Base-by-base conservation (phyloP, 352 stramenopile genomes). In the Achlya hypogyna region DNA sequence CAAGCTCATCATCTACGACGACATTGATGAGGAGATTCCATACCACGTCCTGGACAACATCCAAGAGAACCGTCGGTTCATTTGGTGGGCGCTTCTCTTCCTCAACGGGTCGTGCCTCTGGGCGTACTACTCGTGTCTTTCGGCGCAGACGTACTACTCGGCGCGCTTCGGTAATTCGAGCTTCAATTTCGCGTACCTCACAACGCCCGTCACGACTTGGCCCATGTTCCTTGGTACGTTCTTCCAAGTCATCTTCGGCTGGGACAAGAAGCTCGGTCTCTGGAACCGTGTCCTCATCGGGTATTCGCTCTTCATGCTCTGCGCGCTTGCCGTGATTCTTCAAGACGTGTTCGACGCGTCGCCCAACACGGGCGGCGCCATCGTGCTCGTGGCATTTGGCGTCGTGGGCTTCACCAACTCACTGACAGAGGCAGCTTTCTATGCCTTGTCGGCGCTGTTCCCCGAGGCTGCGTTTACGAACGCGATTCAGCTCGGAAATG, bases 81-180 rank as follows among this genome's bases (percentile, higher is more conserved):
- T 91, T 43, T 88, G 83, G 73, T 85, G 74, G 63, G 74, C 72
- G 67, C 71, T 89, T 69, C 77, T 86, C 69, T 90, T 88, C 70
- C 70, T 91, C 8, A 91, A 87, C 58, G 78, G 72, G 14, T 85
- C 82, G 2, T 78, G 86, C 22, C 68, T 91, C n/a, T 91, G 82
- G 80, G 77, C 78, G 18, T 89, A 86, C 73, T 87, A 88, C 70
- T 88, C 78, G 71, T 91, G 80, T 51, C 71, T 91, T 45, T 87
- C 78, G 51, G 78, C 77, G 0, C 78, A 88, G 25, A 75, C 82
- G 47, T 90, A 86, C 52, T 88, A 89, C 70, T 59, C 51, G 31
- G 64, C 74, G 3, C 43, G 76, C 60, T 91, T 91, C 65, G 68
- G 74, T 0, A 60, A 78, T n/a, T 51, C 59, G 22, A 65, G 22